phyloP scores from a whole-genome alignment of 108 stramenopile genomes.

The Nitzschia sp. region DNA sequence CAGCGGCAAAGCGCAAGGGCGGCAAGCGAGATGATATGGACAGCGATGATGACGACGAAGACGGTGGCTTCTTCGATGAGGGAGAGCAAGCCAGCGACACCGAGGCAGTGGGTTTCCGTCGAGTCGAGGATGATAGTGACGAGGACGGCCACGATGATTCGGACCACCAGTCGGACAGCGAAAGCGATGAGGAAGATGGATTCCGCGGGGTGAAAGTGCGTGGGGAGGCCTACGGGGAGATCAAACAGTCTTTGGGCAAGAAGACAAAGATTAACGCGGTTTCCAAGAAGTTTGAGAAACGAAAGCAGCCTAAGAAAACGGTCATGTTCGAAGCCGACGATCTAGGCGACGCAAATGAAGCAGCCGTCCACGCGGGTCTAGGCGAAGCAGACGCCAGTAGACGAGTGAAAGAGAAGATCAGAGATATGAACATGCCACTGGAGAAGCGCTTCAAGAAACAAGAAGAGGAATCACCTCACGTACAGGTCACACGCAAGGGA shows the following conservation, averaged over 20 bases:
- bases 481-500: constrained; percentile 57
- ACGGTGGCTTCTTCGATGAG: constrained; percentile 45
- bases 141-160: constrained; percentile 46
- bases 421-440: constrained; percentile 68
- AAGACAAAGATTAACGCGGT: constrained; percentile 7
- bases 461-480: constrained; percentile 48
- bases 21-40: constrained; percentile 80
- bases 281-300: constrained; percentile 24
- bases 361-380: constrained; percentile 57
- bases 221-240: constrained; percentile 72
- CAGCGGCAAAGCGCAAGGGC: constrained; percentile 42
- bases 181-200: constrained; percentile 78
- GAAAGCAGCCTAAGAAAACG: constrained; percentile 43
- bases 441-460: constrained; percentile 64
- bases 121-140: constrained; percentile 32
- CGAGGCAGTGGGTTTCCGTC: constrained; percentile 38
- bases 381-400: constrained; percentile 43
- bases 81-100: neutral
- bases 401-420: constrained; percentile 49
- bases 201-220: constrained; percentile 82
- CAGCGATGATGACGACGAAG: constrained; percentile 75
- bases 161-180: constrained; percentile 37
- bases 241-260: constrained; percentile 37
- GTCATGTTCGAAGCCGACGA: constrained; percentile 77
- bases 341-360: constrained; percentile 42